Base-by-base conservation (phyloP, 352 stramenopile species). In the Pythium phragmitis region DNA sequence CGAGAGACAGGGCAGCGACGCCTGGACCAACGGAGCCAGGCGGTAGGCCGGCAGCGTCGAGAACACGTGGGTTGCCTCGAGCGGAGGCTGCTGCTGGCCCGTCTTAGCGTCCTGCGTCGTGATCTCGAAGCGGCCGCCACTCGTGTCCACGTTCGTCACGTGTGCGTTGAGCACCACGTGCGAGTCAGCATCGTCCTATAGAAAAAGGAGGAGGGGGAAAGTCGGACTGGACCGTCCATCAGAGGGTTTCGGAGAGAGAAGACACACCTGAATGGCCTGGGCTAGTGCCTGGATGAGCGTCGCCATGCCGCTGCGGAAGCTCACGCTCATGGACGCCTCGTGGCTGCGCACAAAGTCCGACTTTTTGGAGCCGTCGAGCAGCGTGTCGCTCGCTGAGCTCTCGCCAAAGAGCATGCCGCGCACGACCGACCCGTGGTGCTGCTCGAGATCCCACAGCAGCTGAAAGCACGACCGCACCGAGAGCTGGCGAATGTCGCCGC, bases 391-490 rank as follows among this genome's bases (percentile, higher is more conserved):
- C 19, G 39, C 60, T 0, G 43, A 49, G 13, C 47, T 54, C 1
- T 73, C 71, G 11, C 79, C 76, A 39, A 91, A 75, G 30, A 93
- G 71, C 75, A 90, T 87, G 7, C 75, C 83, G 37, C 79, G 85
- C 36, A 96, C 82, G 26, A 96, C 78, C 2, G 87, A 96, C 2
- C 87, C 85, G 51, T 94, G 65, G 13, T 82, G 39, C 47, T 80
- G 75, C 70, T 96, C 88, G 23, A 96, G 54, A n/a, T 96, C 81
- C 46, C 76, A 62, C 16, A 96, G 72, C 75, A 94, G 71, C 8
- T 75, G 69, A 54, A 96, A 94, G 67, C 88, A 96, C 36, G 87
- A 79, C 28, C 79, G 78, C 57, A 96, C 75, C 6, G 86, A 95
- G 30, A 96, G 72, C 13, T 88, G 62, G 37, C 70, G 71, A 63